Percentiles rank a stretch among this genome's conserved stretches.
These are phyloP conservation scores for Paraconiothyrium brasiliense DNA, from an alignment of 2,329 filamentous ascomycete species.

Conservation along the genomic window DNA sequence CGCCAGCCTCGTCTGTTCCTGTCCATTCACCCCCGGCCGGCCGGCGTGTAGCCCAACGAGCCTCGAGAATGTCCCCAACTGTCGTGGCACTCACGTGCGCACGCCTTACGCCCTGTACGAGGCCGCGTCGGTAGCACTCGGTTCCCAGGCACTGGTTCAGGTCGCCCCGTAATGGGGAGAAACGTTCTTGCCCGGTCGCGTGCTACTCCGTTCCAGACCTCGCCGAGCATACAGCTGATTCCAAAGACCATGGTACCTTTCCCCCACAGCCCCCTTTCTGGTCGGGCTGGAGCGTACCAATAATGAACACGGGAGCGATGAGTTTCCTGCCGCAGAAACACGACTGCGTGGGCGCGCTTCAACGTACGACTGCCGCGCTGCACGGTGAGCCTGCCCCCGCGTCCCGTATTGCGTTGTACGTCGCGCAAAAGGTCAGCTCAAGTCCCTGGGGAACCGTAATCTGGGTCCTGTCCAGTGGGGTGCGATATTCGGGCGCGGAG, in stretches of 20 bases:
- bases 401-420: conserved; percentile 14
- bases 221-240: neutral
- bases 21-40: no score
- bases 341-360: conserved; percentile 13
- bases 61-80: neutral
- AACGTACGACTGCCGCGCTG: conserved; percentile 28
- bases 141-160: conserved; percentile 10
- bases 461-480: conserved; percentile 10
- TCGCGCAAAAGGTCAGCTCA: conserved; percentile 3
- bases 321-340: neutral
- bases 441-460: conserved; percentile 6
- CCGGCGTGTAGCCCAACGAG: neutral
- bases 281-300: neutral
- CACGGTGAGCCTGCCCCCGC: conserved; percentile 31
- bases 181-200: neutral
- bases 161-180: neutral
- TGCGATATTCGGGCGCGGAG: neutral
- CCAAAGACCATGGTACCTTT: neutral
- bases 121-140: conserved; percentile 8
- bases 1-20: no score
- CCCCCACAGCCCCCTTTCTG: neutral
- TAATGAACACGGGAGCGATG: neutral
- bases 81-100: neutral
- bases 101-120: conserved; percentile 1
- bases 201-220: conserved; percentile 6